Evolutionary conservation across 1,284 basidiomycete genomes (phyloP), one percentile per base, ranked within the genome.

Genomic region (Trametes sp.): DNA sequence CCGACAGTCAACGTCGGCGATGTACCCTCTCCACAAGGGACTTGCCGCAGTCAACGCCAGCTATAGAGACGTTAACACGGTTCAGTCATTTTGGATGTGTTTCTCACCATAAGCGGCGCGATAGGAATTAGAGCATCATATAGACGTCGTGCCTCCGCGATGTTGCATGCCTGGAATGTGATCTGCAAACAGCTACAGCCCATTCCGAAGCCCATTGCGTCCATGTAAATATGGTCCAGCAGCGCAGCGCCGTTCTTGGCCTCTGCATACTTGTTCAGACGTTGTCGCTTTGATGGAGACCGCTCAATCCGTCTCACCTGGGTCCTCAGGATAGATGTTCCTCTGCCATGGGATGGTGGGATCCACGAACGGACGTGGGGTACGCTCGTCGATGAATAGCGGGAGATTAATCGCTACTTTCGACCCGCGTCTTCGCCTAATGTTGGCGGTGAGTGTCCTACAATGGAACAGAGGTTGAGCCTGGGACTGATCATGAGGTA

Each of bases 141-240:
- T 74, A 98, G 87, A 54, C 92, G 83, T 70, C 95, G 85, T 6
- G 98, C 97, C 76, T 99, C 96, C 45, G 86, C 83, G 29, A 99
- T 89, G 76, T 95, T 95, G 77, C 93, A 97, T 0, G 96, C 93
- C 77, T 99, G 98, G 81, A 99, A 98, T 4, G 98, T 99, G 67
- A 99, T 85, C 74, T 99, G 98, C 54, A 99, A 81, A 78, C 98
- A 99, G 74, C 95, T 98, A 73, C 97, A 98, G 3, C 98, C 98
- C 97, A 98, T 99, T 48, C 98, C 98, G 76, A 99, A 99, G 26
- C 96, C 97, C 98, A 98, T 98, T 1, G 98, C 96, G 77, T 99
- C 98, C 84, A 99, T 88, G 77, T 99, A 99, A 69, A 99, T 96
- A 77, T 98, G 96, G 76, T 97, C 90, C 14, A 84, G 81, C 54